A percentile compares a stretch with the other conserved stretches of the same genome.
These are phyloP conservation scores for Nakaseomyces glabratus DNA, from an alignment of 1,139 yeast species.

Conservation along the genomic window DNA sequence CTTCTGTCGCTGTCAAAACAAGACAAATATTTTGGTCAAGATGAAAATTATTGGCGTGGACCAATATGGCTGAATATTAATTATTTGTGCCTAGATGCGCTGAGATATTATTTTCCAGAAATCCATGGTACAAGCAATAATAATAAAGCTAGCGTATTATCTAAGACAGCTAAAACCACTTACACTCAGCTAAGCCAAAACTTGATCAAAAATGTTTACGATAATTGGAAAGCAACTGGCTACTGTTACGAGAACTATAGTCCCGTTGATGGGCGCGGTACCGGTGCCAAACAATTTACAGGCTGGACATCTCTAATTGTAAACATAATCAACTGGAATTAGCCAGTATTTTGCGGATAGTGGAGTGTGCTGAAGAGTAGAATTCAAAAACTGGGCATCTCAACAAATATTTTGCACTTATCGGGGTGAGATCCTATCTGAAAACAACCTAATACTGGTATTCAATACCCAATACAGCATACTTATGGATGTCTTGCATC, in stretches of 20 bases:
- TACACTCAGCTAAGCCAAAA: conserved; percentile 56
- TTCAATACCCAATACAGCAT: too few relatives aligned
- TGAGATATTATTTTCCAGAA: conserved; percentile 44
- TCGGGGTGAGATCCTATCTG: too few relatives aligned
- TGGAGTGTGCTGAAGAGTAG: too few relatives aligned
- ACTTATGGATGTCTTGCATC: too few relatives aligned
- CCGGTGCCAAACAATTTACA: conserved; percentile 80
- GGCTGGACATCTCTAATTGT: conserved; percentile 91
- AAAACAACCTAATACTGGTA: too few relatives aligned
- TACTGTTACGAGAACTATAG: conserved; percentile 90
- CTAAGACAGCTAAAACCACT: conserved; percentile 34
- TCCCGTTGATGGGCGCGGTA: conserved; percentile 62
- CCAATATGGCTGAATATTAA: conserved; percentile 92
- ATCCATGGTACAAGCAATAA: conserved; percentile 7
- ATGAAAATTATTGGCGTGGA: conserved; percentile 93
- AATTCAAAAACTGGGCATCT: too few relatives aligned
- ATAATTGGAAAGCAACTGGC: conserved; percentile 67
- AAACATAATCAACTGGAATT: conserved; percentile 77
- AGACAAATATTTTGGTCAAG: conserved; percentile 60
- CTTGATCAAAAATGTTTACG: conserved; percentile 56
- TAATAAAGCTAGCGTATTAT: conserved; percentile 12
- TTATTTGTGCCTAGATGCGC: conserved; percentile 65
- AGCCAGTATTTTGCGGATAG: too few relatives aligned
- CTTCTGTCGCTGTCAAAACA: conserved; percentile 69
- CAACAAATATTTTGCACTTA: too few relatives aligned